Evolutionary conservation across 2,329 filamentous ascomycete species (phyloP), one percentile per base, ranked within the genome.

Genomic region (Hymenoscyphus occultus): DNA sequence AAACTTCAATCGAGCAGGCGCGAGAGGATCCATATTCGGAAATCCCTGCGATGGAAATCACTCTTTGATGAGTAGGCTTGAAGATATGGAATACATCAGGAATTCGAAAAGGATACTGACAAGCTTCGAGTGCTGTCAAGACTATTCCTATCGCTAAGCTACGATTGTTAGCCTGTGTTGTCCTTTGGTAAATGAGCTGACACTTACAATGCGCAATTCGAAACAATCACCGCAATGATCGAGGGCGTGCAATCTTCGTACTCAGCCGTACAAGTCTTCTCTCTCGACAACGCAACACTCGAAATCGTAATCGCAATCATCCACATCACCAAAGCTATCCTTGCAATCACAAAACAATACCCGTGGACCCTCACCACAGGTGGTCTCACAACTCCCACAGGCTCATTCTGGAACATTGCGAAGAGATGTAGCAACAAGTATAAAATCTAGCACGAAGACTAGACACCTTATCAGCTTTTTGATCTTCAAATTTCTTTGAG

Each of bases 121-220:
- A 72, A 1, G 71, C 65, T 65, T 73, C 70, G 1, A 74, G 65
- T 5, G 71, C 69, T 22, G 70, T 71, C 16, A 74, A 59, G 16
- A 73, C 65, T 0, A 71, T 61, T 16, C 71, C 71, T 39, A 61
- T 70, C 58, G 68, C 61, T 16, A 71, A 31, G 40, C 72, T 74
- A 28, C 5, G 22, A 5, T 31, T 19, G 56, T 67, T 28, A 67
- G 65, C 56, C 28, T 19, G 22, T 14, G 0, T 60, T n/a, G 5
- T 7, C 10, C 35, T 4, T 5, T 14, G 28, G 28, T 32, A 31
- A 39, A 9, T 5, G 12, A 3, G 28, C 2, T 7, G 39, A 35
- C 5, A 69, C 71, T 67, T 54, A 73, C 72, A 71, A 67, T 35
- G 65, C 69, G 19, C 70, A 16, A 57, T 60, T 63, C 54, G 69